Conservation (phyloP, 108 stramenopile genomes). For the Skeletonema costatum region DNA sequence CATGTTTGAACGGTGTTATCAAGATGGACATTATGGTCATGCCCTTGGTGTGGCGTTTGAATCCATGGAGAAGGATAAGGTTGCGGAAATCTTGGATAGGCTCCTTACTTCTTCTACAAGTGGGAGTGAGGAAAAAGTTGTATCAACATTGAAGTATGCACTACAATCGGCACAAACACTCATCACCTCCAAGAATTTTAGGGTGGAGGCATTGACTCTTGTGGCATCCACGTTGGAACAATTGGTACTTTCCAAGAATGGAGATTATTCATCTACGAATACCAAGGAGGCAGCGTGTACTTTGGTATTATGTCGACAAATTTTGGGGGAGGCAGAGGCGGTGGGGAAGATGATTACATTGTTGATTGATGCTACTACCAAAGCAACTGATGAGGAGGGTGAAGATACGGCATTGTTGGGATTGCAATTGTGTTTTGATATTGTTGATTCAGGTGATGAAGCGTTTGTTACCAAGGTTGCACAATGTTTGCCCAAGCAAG, state of each 20-base stretch:
- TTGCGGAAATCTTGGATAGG: conserved; percentile 50
- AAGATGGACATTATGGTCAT: conserved; percentile 82
- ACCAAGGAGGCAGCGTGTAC: conserved; percentile 54
- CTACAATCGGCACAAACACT: conserved; percentile 53
- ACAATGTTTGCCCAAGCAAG: conserved; percentile 26
- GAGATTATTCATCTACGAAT: background rate
- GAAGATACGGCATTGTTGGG: conserved; percentile 86
- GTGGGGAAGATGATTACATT: conserved; percentile 71
- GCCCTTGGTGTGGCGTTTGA: conserved; percentile 98
- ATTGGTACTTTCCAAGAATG: background rate
- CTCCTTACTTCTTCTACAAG: background rate
- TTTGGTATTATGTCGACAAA: conserved; percentile 76
- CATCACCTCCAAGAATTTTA: conserved; percentile 76
- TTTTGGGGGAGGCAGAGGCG: conserved; percentile 63
- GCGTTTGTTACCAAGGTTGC: conserved; percentile 86
- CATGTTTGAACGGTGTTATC: conserved; percentile 93
- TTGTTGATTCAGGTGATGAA: conserved; percentile 94
- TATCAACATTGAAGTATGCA: conserved; percentile 59
- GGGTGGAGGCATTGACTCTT: conserved; percentile 23
- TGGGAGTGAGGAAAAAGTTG: background rate
- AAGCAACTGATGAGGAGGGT: conserved; percentile 14
- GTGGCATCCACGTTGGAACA: conserved; percentile 7
- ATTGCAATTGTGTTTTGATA: conserved; percentile 95
- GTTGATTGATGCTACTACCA: conserved; percentile 56
- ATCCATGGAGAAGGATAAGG: conserved; percentile 60